phyloP scores from a whole-genome alignment of 1,139 yeast species.

The Spencermartinsiella ligniputridi region DNA sequence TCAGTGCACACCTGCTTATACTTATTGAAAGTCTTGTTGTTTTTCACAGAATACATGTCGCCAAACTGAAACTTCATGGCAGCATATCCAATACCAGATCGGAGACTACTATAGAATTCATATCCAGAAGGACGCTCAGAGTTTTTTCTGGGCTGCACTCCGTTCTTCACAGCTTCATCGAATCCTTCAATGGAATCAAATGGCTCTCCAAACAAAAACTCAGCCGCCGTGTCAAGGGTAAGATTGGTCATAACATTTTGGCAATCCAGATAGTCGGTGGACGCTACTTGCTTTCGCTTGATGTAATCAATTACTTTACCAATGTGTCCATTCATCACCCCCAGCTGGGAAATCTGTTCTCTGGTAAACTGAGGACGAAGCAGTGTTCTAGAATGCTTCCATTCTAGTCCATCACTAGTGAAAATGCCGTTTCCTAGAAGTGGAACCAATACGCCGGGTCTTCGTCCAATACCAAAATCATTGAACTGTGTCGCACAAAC shows the following conservation, averaged over 20 bases:
- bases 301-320: too few relatives aligned
- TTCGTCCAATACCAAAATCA: slow-evolving; percentile 48
- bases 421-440: slow-evolving; percentile 56
- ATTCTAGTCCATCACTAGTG: slow-evolving; percentile 50
- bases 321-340: too few relatives aligned
- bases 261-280: too few relatives aligned
- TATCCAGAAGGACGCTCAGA: background rate
- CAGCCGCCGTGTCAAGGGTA: slow-evolving; percentile 56
- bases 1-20: slow-evolving; percentile 25
- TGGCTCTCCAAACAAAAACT: slow-evolving; percentile 51
- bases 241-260: too few relatives aligned
- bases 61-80: background rate
- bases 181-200: background rate
- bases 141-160: background rate
- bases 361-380: slow-evolving; percentile 56
- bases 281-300: too few relatives aligned
- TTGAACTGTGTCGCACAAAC: slow-evolving; percentile 37
- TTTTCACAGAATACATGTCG: background rate
- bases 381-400: slow-evolving; percentile 57
- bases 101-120: background rate
- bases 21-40: slow-evolving; percentile 28
- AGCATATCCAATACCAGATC: background rate
- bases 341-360: slow-evolving; percentile 50
- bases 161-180: background rate
- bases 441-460: slow-evolving; percentile 41